These are phyloP conservation scores for Phytophthora ramorum DNA, from an alignment of 352 stramenopile genomes.

Conservation along the genomic window DNA sequence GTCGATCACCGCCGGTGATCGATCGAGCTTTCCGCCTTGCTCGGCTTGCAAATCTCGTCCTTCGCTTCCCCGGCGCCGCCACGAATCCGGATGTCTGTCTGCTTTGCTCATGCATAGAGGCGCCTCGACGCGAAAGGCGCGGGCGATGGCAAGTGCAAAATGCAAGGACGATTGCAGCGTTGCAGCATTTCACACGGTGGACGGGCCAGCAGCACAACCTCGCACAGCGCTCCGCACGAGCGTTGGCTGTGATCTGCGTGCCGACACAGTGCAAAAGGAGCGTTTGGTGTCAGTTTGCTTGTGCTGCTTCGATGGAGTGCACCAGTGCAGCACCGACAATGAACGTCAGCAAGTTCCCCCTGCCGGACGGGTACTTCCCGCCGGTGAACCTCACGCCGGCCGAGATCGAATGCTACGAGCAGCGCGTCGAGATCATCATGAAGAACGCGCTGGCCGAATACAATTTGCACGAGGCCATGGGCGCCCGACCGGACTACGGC, in stretches of 20 bases:
- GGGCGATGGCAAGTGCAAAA: constrained; percentile 15
- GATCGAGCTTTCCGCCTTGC: not conserved
- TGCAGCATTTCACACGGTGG: constrained; percentile 46
- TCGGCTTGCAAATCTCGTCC: constrained; percentile 26
- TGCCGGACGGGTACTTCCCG: constrained; percentile 51
- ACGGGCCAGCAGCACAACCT: constrained; percentile 32
- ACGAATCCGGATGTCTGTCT: constrained; percentile 30
- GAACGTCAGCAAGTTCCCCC: constrained; percentile 43
- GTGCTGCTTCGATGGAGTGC: constrained; percentile 12
- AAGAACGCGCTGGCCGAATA: constrained; percentile 54
- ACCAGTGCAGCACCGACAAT: constrained; percentile 14
- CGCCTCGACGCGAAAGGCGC: constrained; percentile 33
- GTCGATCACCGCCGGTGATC: not conserved
- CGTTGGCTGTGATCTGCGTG: constrained; percentile 16
- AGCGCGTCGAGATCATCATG: constrained; percentile 48
- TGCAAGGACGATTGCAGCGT: constrained; percentile 38
- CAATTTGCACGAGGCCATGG: constrained; percentile 51
- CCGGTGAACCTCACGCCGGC: constrained; percentile 36
- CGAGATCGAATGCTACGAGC: constrained; percentile 44
- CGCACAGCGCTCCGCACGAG: constrained; percentile 19
- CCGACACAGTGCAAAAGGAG: constrained; percentile 45
- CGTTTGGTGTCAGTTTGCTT: constrained; percentile 16
- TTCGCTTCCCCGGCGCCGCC: constrained; percentile 9
- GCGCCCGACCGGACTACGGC: constrained; percentile 41
- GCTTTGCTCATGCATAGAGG: constrained; percentile 22